A percentile compares a stretch with the other conserved stretches of the same genome.
Evolutionary conservation across 2,329 filamentous ascomycete species (phyloP).

Genomic region (Madurella fahalii): DNA sequence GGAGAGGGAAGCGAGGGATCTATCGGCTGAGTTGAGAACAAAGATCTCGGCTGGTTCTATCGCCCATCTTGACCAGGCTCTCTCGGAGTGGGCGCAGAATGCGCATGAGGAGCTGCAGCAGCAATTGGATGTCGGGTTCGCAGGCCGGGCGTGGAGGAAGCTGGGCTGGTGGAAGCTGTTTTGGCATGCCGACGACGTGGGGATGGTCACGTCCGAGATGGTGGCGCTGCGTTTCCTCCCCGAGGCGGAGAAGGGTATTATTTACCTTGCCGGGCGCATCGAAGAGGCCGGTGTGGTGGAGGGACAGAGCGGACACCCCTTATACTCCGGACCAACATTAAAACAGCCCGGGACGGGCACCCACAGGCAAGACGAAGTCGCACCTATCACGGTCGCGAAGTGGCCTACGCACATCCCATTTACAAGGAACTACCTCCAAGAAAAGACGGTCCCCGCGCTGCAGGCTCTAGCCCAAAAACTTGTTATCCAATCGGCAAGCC

Average conservation of each 20-base stretch:
- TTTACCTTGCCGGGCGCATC: slow-evolving; percentile 71
- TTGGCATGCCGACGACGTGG: slow-evolving; percentile 90
- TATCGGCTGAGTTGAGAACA: slow-evolving; percentile 32
- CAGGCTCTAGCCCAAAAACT: slow-evolving; percentile 70
- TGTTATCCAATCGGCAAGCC: slow-evolving; percentile 70
- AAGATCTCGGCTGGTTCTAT: slow-evolving; percentile 37
- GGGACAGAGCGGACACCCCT: slow-evolving; percentile 8
- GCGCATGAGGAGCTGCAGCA: slow-evolving; percentile 81
- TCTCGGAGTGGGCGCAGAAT: slow-evolving; percentile 70
- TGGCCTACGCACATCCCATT: slow-evolving; percentile 75
- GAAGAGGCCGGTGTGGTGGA: slow-evolving; percentile 26
- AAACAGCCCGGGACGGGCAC: slow-evolving; percentile 2
- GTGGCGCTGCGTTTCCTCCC: slow-evolving; percentile 72
- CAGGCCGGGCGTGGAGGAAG: slow-evolving; percentile 71
- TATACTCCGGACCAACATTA: slow-evolving; percentile 26
- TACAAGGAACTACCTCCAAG: slow-evolving; percentile 62
- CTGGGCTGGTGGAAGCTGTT: slow-evolving; percentile 93
- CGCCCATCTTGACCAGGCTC: slow-evolving; percentile 50
- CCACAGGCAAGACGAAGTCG: slow-evolving; percentile 2
- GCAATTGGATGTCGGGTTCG: slow-evolving; percentile 73
- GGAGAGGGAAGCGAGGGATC: slow-evolving; percentile 41
- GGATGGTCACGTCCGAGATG: slow-evolving; percentile 76
- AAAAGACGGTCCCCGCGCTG: slow-evolving; percentile 64
- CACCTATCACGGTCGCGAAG: slow-evolving; percentile 31
- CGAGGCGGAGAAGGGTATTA: slow-evolving; percentile 72